Evolutionary conservation across 2,329 filamentous ascomycete genomes (phyloP).

Genomic region (Samsoniella hepiali): DNA sequence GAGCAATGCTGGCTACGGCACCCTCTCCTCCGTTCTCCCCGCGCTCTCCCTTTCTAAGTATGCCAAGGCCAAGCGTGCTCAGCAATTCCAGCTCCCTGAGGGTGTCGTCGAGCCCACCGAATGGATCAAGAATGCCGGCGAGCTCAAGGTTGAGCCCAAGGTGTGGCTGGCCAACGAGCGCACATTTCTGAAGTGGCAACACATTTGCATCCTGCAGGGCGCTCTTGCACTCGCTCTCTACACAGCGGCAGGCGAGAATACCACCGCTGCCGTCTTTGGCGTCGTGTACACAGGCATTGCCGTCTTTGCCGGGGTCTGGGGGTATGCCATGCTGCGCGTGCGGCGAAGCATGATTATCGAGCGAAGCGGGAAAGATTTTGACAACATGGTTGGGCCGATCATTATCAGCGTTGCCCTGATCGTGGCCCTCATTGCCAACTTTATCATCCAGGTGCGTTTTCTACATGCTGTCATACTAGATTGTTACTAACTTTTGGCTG

Average conservation of each 20-base stretch:
- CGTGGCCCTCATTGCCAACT: constrained; percentile 78
- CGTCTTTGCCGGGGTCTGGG: constrained; percentile 81
- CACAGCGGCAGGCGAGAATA: constrained; percentile 79
- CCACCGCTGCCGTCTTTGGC: constrained; percentile 74
- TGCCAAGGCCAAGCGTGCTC: constrained; percentile 53
- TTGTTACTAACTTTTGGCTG: background rate
- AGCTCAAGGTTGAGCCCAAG: constrained; percentile 91
- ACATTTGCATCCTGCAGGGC: constrained; percentile 85
- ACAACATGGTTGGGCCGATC: constrained; percentile 81
- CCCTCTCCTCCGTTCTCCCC: constrained; percentile 72
- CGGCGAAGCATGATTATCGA: constrained; percentile 76
- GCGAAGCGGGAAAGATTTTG: constrained; percentile 88
- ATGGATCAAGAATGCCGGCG: constrained; percentile 94
- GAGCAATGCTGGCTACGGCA: constrained; percentile 44
- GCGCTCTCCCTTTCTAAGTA: constrained; percentile 80
- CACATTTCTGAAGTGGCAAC: constrained; percentile 98
- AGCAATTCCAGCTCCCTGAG: constrained; percentile 61
- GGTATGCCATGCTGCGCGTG: constrained; percentile 76
- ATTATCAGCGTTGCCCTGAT: constrained; percentile 78
- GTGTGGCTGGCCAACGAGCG: constrained; percentile 98
- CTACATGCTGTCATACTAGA: background rate
- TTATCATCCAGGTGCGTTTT: constrained; percentile 73
- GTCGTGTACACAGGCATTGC: constrained; percentile 79
- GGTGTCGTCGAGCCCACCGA: constrained; percentile 81
- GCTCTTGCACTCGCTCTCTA: constrained; percentile 80